Percentiles rank a stretch among this genome's conserved stretches.
These are phyloP conservation scores for Apiotrichum sp. DNA, from an alignment of 1,284 basidiomycete genomes.

Conservation along the genomic window DNA sequence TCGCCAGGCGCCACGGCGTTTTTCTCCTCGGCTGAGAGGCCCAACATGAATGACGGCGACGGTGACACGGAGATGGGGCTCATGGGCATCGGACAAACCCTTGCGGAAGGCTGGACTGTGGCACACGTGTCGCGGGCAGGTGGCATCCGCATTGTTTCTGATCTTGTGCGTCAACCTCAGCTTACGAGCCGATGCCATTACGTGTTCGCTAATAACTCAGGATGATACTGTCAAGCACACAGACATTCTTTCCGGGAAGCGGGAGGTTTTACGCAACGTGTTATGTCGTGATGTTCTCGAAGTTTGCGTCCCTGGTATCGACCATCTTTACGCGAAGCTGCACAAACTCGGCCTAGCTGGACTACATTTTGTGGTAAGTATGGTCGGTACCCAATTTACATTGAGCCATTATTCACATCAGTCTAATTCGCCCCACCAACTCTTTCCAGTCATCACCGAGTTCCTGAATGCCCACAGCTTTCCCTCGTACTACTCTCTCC, in stretches of 20 bases:
- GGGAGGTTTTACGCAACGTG: slow-evolving; percentile 61
- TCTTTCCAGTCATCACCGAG: slow-evolving; percentile 70
- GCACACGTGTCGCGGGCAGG: slow-evolving; percentile 22
- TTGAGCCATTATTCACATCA: slow-evolving; percentile 36
- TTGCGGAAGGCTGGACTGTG: slow-evolving; percentile 18
- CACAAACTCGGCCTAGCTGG: slow-evolving; percentile 58
- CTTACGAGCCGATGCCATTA: slow-evolving; percentile 1
- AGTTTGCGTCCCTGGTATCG: slow-evolving; percentile 75
- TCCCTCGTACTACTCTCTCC: slow-evolving; percentile 52
- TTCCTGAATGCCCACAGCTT: slow-evolving; percentile 64
- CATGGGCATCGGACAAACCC: slow-evolving; percentile 17
- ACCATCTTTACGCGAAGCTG: slow-evolving; percentile 69
- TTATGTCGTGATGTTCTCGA: slow-evolving; percentile 58
- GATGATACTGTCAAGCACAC: slow-evolving; percentile 88
- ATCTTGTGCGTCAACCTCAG: slow-evolving; percentile 52
- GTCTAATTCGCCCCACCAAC: slow-evolving; percentile 83
- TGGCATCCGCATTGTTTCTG: slow-evolving; percentile 70
- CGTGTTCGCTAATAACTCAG: slow-evolving; percentile 5
- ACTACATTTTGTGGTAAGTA: slow-evolving; percentile 78
- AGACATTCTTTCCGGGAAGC: slow-evolving; percentile 64
- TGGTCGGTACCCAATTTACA: background rate
- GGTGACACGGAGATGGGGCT: slow-evolving; percentile 20
- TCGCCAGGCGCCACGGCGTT: slow-evolving; percentile 5
- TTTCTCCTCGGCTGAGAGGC: slow-evolving; percentile 9
- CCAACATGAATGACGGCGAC: slow-evolving; percentile 18